These are phyloP conservation scores for Scutellaria minor DNA, from an alignment of 257 asterid species.

Conservation along the genomic window DNA sequence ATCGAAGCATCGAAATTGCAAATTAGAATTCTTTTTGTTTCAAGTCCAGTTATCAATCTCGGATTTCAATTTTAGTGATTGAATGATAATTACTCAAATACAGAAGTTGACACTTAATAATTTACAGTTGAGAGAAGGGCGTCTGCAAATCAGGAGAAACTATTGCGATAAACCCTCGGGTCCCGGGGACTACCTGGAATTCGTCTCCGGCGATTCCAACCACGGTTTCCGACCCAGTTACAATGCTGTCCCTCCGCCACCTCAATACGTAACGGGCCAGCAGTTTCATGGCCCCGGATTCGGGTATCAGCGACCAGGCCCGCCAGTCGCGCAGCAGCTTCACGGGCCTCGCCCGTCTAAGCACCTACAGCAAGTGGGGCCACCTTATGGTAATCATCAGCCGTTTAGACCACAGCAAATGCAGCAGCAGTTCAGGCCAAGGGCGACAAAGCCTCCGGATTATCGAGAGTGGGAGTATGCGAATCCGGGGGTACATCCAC, in stretches of 20 bases:
- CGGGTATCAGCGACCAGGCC: slow-evolving; percentile 26
- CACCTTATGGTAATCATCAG: slow-evolving; percentile 41
- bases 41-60: background rate
- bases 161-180: slow-evolving; percentile 54
- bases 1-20: slow-evolving; percentile 10
- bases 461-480: slow-evolving; percentile 81
- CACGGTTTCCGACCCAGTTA: slow-evolving; percentile 53
- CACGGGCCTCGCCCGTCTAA: slow-evolving; percentile 38
- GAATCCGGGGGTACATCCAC: slow-evolving; percentile 59
- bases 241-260: slow-evolving; percentile 54
- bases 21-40: background rate
- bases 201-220: slow-evolving; percentile 65
- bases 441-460: slow-evolving; percentile 65
- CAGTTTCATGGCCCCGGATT: slow-evolving; percentile 38
- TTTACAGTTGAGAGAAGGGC: slow-evolving; percentile 57
- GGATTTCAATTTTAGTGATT: background rate
- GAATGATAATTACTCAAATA: background rate
- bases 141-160: slow-evolving; percentile 54
- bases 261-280: slow-evolving; percentile 36
- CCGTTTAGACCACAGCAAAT: slow-evolving; percentile 57
- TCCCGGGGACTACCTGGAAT: slow-evolving; percentile 39
- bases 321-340: slow-evolving; percentile 36
- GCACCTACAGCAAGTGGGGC: slow-evolving; percentile 38
- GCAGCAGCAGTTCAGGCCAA: slow-evolving; percentile 53
- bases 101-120: slow-evolving; percentile 1